Evolutionary conservation across 2,329 filamentous ascomycete species (phyloP).

Genomic region (Trichophyton schoenleinii): DNA sequence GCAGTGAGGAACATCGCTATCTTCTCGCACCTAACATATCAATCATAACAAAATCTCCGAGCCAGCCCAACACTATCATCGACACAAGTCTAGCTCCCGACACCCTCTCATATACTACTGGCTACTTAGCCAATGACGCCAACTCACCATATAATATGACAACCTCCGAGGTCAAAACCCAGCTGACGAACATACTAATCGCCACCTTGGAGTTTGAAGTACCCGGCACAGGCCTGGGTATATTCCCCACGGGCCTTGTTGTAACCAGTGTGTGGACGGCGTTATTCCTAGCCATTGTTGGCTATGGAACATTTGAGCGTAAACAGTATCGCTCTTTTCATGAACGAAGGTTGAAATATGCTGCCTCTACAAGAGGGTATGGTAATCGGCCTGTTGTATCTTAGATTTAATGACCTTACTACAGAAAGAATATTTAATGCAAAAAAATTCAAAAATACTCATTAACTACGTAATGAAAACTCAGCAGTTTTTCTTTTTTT

Average conservation of each 20-base stretch:
- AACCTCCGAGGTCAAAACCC: constrained; percentile 14
- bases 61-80: constrained; percentile 11
- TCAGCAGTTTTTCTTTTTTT: too few species aligned
- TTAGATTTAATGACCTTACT: background rate
- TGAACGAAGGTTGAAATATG: constrained; percentile 17
- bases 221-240: constrained; percentile 22
- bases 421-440: background rate
- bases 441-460: background rate
- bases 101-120: constrained; percentile 27
- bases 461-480: background rate
- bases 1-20: constrained; percentile 19
- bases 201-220: constrained; percentile 20
- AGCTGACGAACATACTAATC: constrained; percentile 16
- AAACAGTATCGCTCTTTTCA: constrained; percentile 24
- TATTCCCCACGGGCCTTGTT: constrained; percentile 23
- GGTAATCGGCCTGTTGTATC: background rate
- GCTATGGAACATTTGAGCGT: constrained; percentile 23
- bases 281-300: constrained; percentile 22
- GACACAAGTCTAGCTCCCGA: constrained; percentile 23
- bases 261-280: constrained; percentile 23
- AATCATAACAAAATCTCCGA: constrained; percentile 17
- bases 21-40: constrained; percentile 26
- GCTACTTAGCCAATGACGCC: constrained; percentile 18
- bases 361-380: background rate
- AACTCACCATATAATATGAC: constrained; percentile 17